A percentile compares a stretch with the other conserved stretches of the same genome.
These are phyloP conservation scores for Candida boleticola DNA, from an alignment of 805 yeast species.

Conservation along the genomic window DNA sequence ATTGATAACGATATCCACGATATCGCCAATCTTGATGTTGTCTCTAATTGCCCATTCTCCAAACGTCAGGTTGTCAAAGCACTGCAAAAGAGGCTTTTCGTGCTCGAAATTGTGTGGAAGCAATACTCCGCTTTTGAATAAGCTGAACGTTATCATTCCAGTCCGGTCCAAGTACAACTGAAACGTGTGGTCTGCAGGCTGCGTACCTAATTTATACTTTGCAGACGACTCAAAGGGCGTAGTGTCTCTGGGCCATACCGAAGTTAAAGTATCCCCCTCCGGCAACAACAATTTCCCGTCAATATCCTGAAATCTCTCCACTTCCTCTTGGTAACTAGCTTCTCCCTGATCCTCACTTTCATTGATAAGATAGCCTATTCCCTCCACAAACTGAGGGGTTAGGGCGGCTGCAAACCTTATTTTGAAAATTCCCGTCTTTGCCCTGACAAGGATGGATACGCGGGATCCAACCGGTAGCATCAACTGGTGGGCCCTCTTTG, in stretches of 20 bases:
- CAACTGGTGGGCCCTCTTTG: slow-evolving; percentile 21
- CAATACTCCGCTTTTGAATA: slow-evolving; percentile 19
- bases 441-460: slow-evolving; percentile 23
- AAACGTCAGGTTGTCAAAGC: slow-evolving; percentile 4
- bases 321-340: neutral
- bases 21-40: slow-evolving; percentile 23
- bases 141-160: slow-evolving; percentile 24
- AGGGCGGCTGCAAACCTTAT: slow-evolving; percentile 27
- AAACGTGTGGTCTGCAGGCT: slow-evolving; percentile 24
- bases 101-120: slow-evolving; percentile 20
- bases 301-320: slow-evolving; percentile 14
- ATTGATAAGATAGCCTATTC: slow-evolving; percentile 18
- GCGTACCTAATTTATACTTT: slow-evolving; percentile 7
- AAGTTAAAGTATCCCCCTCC: slow-evolving; percentile 8
- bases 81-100: slow-evolving; percentile 17
- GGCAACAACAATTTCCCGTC: slow-evolving; percentile 18
- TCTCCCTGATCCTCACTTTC: neutral
- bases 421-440: slow-evolving; percentile 19
- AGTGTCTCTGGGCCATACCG: slow-evolving; percentile 16
- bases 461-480: slow-evolving; percentile 33
- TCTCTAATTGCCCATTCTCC: slow-evolving; percentile 11
- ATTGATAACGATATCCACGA: slow-evolving; percentile 29
- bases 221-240: slow-evolving; percentile 15
- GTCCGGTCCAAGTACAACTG: slow-evolving; percentile 28
- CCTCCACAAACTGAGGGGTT: slow-evolving; percentile 28